Conservation (phyloP, 257 asterid species). For the Haberlea rhodopensis region DNA sequence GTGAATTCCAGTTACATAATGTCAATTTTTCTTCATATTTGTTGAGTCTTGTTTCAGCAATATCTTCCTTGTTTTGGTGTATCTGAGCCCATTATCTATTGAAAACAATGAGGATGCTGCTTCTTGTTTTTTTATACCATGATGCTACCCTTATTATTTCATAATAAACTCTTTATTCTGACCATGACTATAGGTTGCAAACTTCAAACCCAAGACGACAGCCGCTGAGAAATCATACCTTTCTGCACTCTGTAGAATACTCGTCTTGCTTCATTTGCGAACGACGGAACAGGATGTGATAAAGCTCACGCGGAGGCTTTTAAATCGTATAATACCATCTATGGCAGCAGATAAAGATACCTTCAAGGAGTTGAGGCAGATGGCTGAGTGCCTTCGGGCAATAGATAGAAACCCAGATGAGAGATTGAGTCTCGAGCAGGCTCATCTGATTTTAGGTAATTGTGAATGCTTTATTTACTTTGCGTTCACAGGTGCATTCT, state of each 20-base stretch:
- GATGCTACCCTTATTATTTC: constrained; percentile 21
- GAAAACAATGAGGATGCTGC: background rate
- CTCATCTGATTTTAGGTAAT: constrained; percentile 58
- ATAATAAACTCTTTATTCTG: constrained; percentile 24
- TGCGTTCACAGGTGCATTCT: constrained; percentile 2
- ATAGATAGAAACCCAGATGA: constrained; percentile 58
- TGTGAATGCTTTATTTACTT: background rate
- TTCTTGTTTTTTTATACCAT: constrained; percentile 4
- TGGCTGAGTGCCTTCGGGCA: constrained; percentile 65
- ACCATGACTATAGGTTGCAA: constrained; percentile 47
- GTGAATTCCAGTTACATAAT: no score
- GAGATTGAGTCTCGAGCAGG: constrained; percentile 53
- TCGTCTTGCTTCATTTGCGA: constrained; percentile 65
- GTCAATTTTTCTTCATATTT: background rate
- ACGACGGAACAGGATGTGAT: constrained; percentile 65
- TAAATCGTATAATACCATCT: constrained; percentile 44
- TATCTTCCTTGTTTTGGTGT: constrained; percentile 7
- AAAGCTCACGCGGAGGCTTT: constrained; percentile 62
- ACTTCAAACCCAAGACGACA: constrained; percentile 65
- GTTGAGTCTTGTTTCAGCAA: constrained; percentile 1
- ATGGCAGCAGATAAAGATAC: constrained; percentile 66
- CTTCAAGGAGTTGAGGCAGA: constrained; percentile 62
- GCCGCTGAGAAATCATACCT: constrained; percentile 78
- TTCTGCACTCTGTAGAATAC: constrained; percentile 66
- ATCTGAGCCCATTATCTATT: background rate